phyloP scores from a whole-genome alignment of 352 stramenopile genomes.

The Globisporangium barbulae region DNA sequence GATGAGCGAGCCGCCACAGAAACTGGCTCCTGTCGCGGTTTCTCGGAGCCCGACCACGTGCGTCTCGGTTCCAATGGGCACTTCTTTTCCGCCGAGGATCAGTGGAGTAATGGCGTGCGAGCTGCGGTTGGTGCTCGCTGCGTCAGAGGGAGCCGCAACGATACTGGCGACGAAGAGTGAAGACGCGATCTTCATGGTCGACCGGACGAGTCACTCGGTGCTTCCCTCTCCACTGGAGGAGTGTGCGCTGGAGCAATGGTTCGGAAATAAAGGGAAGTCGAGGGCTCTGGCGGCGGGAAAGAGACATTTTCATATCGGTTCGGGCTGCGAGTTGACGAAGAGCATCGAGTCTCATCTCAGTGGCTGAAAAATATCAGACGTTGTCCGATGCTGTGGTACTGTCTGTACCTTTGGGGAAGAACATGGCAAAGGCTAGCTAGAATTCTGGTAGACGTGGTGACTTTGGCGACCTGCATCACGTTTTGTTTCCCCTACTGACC shows the following conservation, averaged over 20 bases:
- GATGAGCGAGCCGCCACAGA: slow-evolving; percentile 48
- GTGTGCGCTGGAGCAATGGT: background rate
- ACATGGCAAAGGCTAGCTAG: too few relatives aligned
- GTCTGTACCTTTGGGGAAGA: too few relatives aligned
- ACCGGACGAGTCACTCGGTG: too few relatives aligned
- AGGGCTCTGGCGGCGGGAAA: too few relatives aligned
- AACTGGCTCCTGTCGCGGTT: slow-evolving; percentile 11
- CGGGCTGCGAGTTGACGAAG: too few relatives aligned
- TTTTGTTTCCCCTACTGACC: too few relatives aligned
- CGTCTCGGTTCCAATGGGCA: slow-evolving; percentile 34
- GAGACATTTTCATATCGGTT: too few relatives aligned
- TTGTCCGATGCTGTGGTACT: too few relatives aligned
- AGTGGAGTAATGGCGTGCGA: slow-evolving; percentile 22
- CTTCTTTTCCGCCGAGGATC: slow-evolving; percentile 42
- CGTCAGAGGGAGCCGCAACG: background rate
- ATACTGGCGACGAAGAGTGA: background rate
- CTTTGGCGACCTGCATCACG: too few relatives aligned
- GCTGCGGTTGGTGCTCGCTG: background rate
- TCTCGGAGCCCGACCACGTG: slow-evolving; percentile 25
- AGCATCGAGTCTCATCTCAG: too few relatives aligned
- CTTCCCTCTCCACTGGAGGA: background rate
- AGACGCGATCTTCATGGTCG: background rate
- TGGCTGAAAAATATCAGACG: too few relatives aligned
- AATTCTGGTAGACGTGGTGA: too few relatives aligned
- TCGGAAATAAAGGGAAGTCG: background rate